Conservation (phyloP, 192 early-diverging fungal genomes). For the Coemansia sp. region DNA sequence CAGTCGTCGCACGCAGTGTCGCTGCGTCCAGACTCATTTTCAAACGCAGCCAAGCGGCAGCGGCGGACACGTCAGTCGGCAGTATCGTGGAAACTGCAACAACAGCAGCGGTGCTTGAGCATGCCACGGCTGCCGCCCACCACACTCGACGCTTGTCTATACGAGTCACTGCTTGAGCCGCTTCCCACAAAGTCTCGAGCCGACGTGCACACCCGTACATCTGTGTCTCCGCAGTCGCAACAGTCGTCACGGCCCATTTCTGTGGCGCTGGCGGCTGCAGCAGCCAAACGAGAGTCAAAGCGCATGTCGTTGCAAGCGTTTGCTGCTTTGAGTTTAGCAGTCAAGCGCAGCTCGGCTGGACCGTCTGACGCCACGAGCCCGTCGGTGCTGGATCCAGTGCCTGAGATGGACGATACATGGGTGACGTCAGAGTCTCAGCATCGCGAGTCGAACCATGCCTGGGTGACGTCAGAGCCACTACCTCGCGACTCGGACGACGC, state of each 20-base stretch:
- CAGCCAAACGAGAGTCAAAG: not conserved
- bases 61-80: not conserved
- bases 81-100: constrained; percentile 1
- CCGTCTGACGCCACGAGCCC: not conserved
- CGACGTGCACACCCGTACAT: not conserved
- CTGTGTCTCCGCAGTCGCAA: constrained; percentile 5
- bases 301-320: constrained; percentile 18
- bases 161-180: constrained; percentile 35
- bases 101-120: constrained; percentile 38
- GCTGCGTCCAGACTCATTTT: constrained; percentile 35
- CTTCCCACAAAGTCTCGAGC: not conserved
- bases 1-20: constrained; percentile 22
- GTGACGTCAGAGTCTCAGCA: constrained; percentile 2
- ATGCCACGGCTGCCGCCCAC: constrained; percentile 42
- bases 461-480: not conserved
- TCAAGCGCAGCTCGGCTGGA: not conserved
- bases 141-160: constrained; percentile 32
- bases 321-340: not conserved
- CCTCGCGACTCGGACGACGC: not conserved
- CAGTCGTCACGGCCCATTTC: constrained; percentile 15
- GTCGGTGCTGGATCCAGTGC: constrained; percentile 27
- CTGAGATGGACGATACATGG: constrained; percentile 25
- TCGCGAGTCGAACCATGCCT: constrained; percentile 6
- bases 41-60: not conserved
- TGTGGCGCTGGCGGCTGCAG: not conserved